phyloP scores from a whole-genome alignment of 2,329 filamentous ascomycete species.

The Bipolaris sorokiniana region DNA sequence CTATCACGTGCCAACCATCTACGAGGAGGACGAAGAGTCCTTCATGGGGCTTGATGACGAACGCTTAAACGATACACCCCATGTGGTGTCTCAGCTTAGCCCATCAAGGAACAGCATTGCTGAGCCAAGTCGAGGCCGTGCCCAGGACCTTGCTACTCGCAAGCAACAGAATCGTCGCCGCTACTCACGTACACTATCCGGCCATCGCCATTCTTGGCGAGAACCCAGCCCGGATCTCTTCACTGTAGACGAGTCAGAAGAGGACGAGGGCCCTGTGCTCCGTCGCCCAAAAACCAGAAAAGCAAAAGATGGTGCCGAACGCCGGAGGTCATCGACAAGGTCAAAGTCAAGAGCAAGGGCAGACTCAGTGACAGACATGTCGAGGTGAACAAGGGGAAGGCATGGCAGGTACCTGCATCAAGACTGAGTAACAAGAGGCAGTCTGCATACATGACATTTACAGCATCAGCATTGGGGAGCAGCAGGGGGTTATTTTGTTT shows the following conservation, averaged over 20 bases:
- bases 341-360: constrained; percentile 36
- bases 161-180: constrained; percentile 41
- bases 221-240: constrained; percentile 52
- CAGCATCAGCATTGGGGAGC: constrained; percentile 39
- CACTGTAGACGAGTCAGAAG: constrained; percentile 51
- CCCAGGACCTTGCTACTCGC: constrained; percentile 44
- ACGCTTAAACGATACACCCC: constrained; percentile 41
- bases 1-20: constrained; percentile 37
- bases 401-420: constrained; percentile 7
- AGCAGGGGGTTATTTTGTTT: constrained; percentile 24
- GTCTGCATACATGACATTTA: background rate
- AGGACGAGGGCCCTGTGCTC: constrained; percentile 38
- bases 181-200: constrained; percentile 46
- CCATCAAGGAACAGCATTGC: constrained; percentile 36
- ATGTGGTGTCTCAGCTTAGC: constrained; percentile 37
- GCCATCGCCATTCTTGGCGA: constrained; percentile 51
- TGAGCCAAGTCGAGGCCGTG: constrained; percentile 46
- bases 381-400: constrained; percentile 32
- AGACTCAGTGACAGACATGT: constrained; percentile 36
- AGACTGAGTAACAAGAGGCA: constrained; percentile 1
- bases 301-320: constrained; percentile 45
- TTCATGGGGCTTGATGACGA: constrained; percentile 48
- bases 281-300: constrained; percentile 39
- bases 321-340: constrained; percentile 42
- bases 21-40: constrained; percentile 46